Conservation (phyloP, 2,329 filamentous ascomycete species). For the Talaromyces piceae region DNA sequence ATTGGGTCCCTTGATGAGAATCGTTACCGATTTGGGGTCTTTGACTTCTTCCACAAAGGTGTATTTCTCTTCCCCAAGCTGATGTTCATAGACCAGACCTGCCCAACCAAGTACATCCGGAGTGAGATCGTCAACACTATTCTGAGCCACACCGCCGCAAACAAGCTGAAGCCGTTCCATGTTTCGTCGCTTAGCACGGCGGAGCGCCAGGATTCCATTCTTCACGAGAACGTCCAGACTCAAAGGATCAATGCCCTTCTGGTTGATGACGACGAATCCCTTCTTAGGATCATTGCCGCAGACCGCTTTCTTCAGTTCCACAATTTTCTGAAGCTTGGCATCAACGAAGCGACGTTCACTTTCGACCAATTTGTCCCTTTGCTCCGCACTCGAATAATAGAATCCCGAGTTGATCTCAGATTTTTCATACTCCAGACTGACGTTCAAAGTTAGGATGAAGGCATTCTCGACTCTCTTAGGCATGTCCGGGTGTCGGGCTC, state of each 20-base stretch:
- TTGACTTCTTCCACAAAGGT: constrained; percentile 98
- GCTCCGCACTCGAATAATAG: constrained; percentile 95
- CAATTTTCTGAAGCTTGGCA: constrained; percentile 92
- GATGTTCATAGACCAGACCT: constrained; percentile 92
- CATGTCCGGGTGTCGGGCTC: constrained; percentile 96
- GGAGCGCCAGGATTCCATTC: constrained; percentile 92
- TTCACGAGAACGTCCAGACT: constrained; percentile 94
- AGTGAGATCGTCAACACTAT: constrained; percentile 88
- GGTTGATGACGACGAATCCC: constrained; percentile 96
- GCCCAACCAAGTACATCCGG: constrained; percentile 92
- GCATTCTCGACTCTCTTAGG: constrained; percentile 94
- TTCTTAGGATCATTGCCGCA: constrained; percentile 91
- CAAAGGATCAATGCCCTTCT: constrained; percentile 96
- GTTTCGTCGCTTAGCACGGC: constrained; percentile 93
- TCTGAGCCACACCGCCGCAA: constrained; percentile 84
- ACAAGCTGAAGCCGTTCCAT: constrained; percentile 97
- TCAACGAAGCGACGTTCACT: constrained; percentile 94
- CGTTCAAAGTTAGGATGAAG: constrained; percentile 88
- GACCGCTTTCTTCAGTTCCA: constrained; percentile 95
- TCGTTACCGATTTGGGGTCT: constrained; percentile 93
- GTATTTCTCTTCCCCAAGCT: constrained; percentile 96
- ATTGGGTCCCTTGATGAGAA: constrained; percentile 97
- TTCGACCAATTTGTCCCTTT: constrained; percentile 96
- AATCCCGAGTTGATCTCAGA: constrained; percentile 98
- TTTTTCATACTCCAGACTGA: constrained; percentile 97